These are phyloP conservation scores for Brassica cretica DNA, from an alignment of 345 rosid genomes.

Conservation along the genomic window DNA sequence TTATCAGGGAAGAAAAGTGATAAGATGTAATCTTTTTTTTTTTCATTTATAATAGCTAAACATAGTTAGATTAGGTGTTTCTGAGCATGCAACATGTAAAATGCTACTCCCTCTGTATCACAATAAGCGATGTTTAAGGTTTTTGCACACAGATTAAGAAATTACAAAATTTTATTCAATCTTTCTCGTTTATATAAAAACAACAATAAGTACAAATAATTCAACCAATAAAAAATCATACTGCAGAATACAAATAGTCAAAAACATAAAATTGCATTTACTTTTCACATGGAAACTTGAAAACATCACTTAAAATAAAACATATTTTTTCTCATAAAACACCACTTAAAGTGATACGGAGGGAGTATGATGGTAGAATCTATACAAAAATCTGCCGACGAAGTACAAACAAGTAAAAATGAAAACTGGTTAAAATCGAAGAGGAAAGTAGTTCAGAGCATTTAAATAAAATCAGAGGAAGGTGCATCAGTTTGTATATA, in stretches of 20 bases:
- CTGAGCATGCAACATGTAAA: neutral
- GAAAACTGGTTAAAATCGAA: constrained; percentile 22
- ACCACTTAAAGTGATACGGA: too few relatives aligned
- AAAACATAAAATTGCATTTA: too few relatives aligned
- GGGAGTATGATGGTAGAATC: neutral
- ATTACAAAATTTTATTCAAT: too few relatives aligned
- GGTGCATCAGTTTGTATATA: constrained; percentile 23
- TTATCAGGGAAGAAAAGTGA: neutral
- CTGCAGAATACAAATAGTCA: too few relatives aligned
- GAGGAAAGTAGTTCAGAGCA: constrained; percentile 70
- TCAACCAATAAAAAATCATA: too few relatives aligned
- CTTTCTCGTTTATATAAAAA: too few relatives aligned
- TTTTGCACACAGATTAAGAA: too few relatives aligned
- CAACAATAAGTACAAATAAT: too few relatives aligned
- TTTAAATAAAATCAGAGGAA: constrained; percentile 44
- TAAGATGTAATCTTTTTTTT: neutral
- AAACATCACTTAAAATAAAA: too few relatives aligned
- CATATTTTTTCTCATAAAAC: too few relatives aligned
- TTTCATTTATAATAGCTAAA: neutral
- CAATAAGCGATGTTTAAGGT: too few relatives aligned
- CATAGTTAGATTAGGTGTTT: constrained; percentile 15
- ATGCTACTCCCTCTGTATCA: neutral
- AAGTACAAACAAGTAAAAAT: constrained; percentile 20
- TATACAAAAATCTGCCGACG: neutral
- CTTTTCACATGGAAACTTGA: too few relatives aligned